A percentile compares a stretch with the other conserved stretches of the same genome.
Conservation (phyloP, 805 yeast genomes). For the Starmerella bacillaris region DNA sequence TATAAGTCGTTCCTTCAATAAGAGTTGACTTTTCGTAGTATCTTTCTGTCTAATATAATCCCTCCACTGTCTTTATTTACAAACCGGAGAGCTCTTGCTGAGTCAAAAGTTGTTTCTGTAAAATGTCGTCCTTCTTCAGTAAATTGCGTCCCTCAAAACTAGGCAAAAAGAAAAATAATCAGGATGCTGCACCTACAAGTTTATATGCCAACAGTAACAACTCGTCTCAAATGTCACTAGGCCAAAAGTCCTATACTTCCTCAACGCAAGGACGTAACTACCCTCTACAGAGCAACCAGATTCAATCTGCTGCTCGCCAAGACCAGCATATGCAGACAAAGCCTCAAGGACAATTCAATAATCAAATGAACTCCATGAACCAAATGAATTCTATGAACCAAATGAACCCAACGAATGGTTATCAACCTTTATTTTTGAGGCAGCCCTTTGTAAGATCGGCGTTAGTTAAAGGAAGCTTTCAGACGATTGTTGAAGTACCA, state of each 20-base stretch:
- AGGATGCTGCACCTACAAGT: background rate
- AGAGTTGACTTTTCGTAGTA: no score
- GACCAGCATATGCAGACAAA: background rate
- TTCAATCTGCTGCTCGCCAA: background rate
- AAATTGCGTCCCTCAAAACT: slow-evolving; percentile 12
- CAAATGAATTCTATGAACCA: slow-evolving; percentile 3
- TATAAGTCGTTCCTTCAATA: no score
- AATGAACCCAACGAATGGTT: background rate
- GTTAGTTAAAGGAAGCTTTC: slow-evolving; percentile 87
- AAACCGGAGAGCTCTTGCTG: no score
- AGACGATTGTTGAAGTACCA: slow-evolving; percentile 86
- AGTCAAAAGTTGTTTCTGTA: no score
- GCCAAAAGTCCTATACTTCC: slow-evolving; percentile 3
- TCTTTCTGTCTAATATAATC: no score
- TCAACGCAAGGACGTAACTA: background rate
- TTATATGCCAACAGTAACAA: slow-evolving; percentile 10
- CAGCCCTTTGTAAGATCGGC: slow-evolving; percentile 92
- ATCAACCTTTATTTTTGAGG: slow-evolving; percentile 60
- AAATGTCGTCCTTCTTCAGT: slow-evolving; percentile 15
- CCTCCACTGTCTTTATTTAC: no score
- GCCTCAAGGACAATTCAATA: background rate
- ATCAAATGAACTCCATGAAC: background rate
- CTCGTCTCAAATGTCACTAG: slow-evolving; percentile 10
- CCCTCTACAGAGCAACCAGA: background rate
- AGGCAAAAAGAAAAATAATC: slow-evolving; percentile 9